These are phyloP conservation scores for Coprinopsis marcescibilis DNA, from an alignment of 768 basidiomycete genomes.

Conservation along the genomic window DNA sequence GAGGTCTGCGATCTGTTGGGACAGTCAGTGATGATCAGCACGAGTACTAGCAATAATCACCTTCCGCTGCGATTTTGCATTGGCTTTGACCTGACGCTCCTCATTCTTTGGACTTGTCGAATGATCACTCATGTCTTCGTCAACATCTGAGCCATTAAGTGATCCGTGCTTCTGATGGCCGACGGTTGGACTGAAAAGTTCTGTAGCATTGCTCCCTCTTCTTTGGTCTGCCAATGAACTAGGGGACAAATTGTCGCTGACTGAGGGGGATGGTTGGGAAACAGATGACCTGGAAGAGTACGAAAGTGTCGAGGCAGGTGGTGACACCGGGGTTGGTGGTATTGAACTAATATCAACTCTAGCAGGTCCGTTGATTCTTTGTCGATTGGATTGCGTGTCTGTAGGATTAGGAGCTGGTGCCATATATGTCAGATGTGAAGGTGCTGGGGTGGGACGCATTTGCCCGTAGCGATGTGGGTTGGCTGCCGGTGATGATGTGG, in stretches of 20 bases:
- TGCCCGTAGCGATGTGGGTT: conserved; percentile 52
- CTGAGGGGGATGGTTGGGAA: conserved; percentile 46
- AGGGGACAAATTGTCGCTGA: conserved; percentile 7
- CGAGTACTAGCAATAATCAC: conserved; percentile 30
- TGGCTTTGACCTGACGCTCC: conserved; percentile 55
- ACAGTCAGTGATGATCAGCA: not conserved
- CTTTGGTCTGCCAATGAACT: not conserved
- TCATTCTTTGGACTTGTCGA: conserved; percentile 25
- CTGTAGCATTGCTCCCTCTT: conserved; percentile 1
- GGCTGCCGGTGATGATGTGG: conserved; percentile 46
- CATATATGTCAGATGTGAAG: conserved; percentile 10
- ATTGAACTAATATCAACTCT: conserved; percentile 52
- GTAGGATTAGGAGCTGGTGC: conserved; percentile 19
- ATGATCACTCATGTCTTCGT: conserved; percentile 23
- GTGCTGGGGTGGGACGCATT: conserved; percentile 27
- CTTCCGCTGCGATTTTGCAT: conserved; percentile 86
- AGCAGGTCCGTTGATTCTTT: conserved; percentile 16
- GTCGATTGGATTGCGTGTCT: conserved; percentile 11
- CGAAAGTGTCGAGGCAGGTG: conserved; percentile 65
- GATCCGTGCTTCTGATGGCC: not conserved
- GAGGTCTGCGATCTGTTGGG: conserved; percentile 75
- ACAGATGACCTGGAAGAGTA: conserved; percentile 73
- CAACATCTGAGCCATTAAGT: conserved; percentile 15
- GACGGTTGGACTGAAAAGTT: not conserved
- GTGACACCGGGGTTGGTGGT: conserved; percentile 65